Percentiles rank a stretch among this genome's conserved stretches.
Conservation (phyloP, 2,329 filamentous ascomycete species). For the Diaporthe destruens region DNA sequence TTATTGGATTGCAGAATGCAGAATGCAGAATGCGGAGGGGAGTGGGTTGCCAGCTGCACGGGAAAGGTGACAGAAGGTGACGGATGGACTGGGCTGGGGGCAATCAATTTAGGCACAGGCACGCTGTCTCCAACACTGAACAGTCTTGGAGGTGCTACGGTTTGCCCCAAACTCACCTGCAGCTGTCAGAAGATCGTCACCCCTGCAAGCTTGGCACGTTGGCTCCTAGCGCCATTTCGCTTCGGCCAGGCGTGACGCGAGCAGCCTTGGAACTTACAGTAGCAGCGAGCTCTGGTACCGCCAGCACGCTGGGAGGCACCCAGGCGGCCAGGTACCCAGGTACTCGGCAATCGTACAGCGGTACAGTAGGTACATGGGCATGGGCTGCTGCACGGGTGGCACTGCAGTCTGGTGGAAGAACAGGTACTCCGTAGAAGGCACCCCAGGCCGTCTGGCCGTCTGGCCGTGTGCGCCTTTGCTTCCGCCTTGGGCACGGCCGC, state of each 20-base stretch:
- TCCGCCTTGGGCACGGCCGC: conserved; percentile 21
- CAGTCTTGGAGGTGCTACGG: neutral
- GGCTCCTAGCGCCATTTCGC: conserved; percentile 33
- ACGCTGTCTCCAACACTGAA: neutral
- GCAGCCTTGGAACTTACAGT: conserved; percentile 12
- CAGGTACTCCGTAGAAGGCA: neutral
- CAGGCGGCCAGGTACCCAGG: too few relatives aligned
- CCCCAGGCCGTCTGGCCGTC: too few relatives aligned
- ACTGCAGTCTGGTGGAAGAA: neutral
- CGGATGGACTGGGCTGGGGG: neutral
- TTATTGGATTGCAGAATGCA: conserved; percentile 9
- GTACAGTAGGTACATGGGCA: neutral
- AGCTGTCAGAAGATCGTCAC: conserved; percentile 38
- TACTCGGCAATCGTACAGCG: too few relatives aligned
- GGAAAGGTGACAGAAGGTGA: neutral
- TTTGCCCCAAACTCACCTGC: conserved; percentile 34
- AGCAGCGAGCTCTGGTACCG: neutral
- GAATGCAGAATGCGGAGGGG: too few relatives aligned
- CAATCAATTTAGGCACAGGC: neutral
- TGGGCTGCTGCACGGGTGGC: conserved; percentile 1
- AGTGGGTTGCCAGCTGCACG: conserved; percentile 18
- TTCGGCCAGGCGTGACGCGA: conserved; percentile 35
- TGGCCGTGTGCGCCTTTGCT: conserved; percentile 6
- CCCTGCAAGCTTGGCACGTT: conserved; percentile 15
- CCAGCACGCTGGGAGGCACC: neutral